These are phyloP conservation scores for Cylindrotheca fusiformis DNA, from an alignment of 108 stramenopile species.

Conservation along the genomic window DNA sequence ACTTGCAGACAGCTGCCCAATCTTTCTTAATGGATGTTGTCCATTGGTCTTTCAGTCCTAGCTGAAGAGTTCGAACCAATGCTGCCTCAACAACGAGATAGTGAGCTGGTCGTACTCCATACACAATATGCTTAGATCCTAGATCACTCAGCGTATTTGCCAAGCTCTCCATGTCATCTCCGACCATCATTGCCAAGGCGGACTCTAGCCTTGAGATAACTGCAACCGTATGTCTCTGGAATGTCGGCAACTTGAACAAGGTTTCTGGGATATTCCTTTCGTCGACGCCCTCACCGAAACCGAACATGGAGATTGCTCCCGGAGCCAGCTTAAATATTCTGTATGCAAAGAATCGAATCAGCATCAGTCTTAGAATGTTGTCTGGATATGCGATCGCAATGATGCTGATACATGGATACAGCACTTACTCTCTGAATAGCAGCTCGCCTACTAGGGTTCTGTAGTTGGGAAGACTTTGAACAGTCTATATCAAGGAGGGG, in stretches of 20 bases:
- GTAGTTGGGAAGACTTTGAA: neutral
- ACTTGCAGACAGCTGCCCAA: slow-evolving; percentile 16
- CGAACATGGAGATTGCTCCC: slow-evolving; percentile 3
- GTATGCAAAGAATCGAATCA: neutral
- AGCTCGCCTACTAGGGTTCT: neutral
- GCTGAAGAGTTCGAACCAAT: slow-evolving; percentile 12
- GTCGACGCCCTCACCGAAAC: slow-evolving; percentile 2
- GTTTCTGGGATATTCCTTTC: neutral
- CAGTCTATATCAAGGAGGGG: too few relatives aligned
- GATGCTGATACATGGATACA: too few relatives aligned
- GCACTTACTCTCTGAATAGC: neutral
- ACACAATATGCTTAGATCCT: slow-evolving; percentile 6
- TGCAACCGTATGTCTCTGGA: slow-evolving; percentile 2
- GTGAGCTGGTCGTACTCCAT: slow-evolving; percentile 18
- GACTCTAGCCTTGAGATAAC: slow-evolving; percentile 8
- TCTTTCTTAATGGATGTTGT: neutral
- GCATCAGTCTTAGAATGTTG: neutral
- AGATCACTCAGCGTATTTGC: neutral
- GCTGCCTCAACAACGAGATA: slow-evolving; percentile 12
- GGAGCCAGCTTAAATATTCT: slow-evolving; percentile 18
- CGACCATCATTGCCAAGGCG: slow-evolving; percentile 4
- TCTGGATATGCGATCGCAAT: too few relatives aligned
- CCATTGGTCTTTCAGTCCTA: slow-evolving; percentile 5
- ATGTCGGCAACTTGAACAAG: neutral
- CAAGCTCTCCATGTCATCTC: slow-evolving; percentile 2